These are phyloP conservation scores for Solanum ossicruentum DNA, from an alignment of 257 asterid species.

Conservation along the genomic window DNA sequence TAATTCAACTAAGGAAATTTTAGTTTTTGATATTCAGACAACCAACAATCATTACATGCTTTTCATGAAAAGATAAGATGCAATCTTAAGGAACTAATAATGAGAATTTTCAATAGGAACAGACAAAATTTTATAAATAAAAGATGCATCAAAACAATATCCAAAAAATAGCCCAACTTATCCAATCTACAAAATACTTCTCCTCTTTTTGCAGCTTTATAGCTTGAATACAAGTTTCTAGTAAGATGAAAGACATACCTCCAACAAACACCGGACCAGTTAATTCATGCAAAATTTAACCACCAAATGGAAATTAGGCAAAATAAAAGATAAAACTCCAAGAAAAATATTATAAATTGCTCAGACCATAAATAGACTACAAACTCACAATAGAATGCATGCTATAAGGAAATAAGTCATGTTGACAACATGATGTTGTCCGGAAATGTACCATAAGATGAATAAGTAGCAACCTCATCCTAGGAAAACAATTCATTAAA, in stretches of 20 bases:
- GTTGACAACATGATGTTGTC: background rate
- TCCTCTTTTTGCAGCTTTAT: background rate
- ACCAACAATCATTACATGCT: background rate
- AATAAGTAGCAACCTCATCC: background rate
- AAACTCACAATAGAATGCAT: background rate
- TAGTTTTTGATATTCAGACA: background rate
- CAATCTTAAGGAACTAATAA: background rate
- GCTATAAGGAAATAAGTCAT: background rate
- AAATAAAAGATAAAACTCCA: background rate
- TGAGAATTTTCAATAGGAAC: background rate
- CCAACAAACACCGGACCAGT: background rate
- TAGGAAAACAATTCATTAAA: background rate
- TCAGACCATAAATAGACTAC: background rate
- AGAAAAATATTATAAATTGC: background rate
- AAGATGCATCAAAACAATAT: background rate
- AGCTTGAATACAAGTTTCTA: background rate
- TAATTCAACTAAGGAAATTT: background rate
- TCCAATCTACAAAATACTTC: background rate
- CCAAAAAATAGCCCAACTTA: background rate
- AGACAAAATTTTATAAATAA: background rate
- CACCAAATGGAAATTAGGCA: background rate
- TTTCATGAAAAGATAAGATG: background rate
- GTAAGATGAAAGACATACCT: background rate
- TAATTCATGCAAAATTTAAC: background rate
- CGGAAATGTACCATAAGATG: background rate